A percentile compares a stretch with the other conserved stretches of the same genome.
Conservation (phyloP, 108 stramenopile species). For the Cyclotella baltica region DNA sequence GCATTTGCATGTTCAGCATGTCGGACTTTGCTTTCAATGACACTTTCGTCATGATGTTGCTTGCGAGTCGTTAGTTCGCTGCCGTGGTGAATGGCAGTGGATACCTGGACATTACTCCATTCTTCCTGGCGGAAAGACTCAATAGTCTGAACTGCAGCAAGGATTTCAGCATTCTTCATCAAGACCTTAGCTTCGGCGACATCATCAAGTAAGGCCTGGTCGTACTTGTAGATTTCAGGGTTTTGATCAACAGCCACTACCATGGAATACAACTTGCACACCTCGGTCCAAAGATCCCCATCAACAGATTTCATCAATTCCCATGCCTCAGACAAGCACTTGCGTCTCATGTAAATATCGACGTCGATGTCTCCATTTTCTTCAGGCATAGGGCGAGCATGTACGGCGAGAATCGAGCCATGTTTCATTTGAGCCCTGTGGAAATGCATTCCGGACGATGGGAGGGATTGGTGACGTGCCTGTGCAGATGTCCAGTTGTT, state of each 20-base stretch:
- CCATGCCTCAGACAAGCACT: constrained; percentile 44
- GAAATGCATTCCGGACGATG: constrained; percentile 36
- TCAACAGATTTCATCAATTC: constrained; percentile 47
- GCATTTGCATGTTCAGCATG: constrained; percentile 42
- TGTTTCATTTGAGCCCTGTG: constrained; percentile 34
- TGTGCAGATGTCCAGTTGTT: constrained; percentile 50
- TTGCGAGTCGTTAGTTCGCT: constrained; percentile 28
- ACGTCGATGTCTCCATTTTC: constrained; percentile 30
- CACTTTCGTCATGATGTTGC: constrained; percentile 32
- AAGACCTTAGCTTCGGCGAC: constrained; percentile 44
- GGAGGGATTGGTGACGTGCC: constrained; percentile 35
- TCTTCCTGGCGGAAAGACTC: constrained; percentile 40
- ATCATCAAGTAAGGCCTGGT: constrained; percentile 24
- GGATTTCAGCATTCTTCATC: constrained; percentile 43
- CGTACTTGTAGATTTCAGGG: constrained; percentile 23
- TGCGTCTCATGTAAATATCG: constrained; percentile 37
- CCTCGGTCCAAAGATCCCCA: constrained; percentile 38
- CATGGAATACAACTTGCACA: constrained; percentile 35
- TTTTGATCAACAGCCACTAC: constrained; percentile 28
- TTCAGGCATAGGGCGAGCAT: constrained; percentile 38
- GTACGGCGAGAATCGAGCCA: constrained; percentile 49
- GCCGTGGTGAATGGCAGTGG: constrained; percentile 23
- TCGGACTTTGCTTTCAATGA: constrained; percentile 33
- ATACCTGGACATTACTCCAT: constrained; percentile 26
- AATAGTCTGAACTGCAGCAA: constrained; percentile 41